These are phyloP conservation scores for Penicillium thymicola DNA, from an alignment of 2,329 filamentous ascomycete species.

Conservation along the genomic window DNA sequence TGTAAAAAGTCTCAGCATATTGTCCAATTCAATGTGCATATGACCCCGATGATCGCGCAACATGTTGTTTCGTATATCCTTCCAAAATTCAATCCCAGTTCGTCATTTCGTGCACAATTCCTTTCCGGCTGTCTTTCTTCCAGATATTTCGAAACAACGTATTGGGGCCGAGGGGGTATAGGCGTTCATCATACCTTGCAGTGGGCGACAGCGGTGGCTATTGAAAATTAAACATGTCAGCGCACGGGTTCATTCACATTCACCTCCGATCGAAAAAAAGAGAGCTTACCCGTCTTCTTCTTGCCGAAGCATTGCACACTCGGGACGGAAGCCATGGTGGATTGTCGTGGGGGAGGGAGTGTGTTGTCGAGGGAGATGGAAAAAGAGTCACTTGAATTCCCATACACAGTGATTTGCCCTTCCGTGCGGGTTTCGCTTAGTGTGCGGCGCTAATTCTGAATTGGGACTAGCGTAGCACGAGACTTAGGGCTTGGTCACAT, in stretches of 20 bases:
- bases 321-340: conserved; percentile 73
- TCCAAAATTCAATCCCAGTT: conserved; percentile 9
- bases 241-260: conserved; percentile 14
- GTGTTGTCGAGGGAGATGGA: conserved; percentile 40
- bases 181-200: conserved; percentile 67
- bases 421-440: conserved; percentile 47
- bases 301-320: conserved; percentile 99
- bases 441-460: conserved; percentile 26
- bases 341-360: conserved; percentile 40
- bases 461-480: conserved; percentile 20
- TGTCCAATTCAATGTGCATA: conserved; percentile 14
- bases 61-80: conserved; percentile 9
- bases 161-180: conserved; percentile 14
- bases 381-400: conserved; percentile 26
- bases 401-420: conserved; percentile 30
- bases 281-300: conserved; percentile 69
- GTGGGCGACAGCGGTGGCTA: conserved; percentile 83
- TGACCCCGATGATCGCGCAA: conserved; percentile 16
- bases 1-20: conserved; percentile 40
- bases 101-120: conserved; percentile 8
- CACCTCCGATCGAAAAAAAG: conserved; percentile 6
- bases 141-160: conserved; percentile 15
- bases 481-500: conserved; percentile 35
- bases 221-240: conserved; percentile 33
- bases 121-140: conserved; percentile 10